These are phyloP conservation scores for Penicillium oxalicum DNA, from an alignment of 2,329 filamentous ascomycete genomes.

Conservation along the genomic window DNA sequence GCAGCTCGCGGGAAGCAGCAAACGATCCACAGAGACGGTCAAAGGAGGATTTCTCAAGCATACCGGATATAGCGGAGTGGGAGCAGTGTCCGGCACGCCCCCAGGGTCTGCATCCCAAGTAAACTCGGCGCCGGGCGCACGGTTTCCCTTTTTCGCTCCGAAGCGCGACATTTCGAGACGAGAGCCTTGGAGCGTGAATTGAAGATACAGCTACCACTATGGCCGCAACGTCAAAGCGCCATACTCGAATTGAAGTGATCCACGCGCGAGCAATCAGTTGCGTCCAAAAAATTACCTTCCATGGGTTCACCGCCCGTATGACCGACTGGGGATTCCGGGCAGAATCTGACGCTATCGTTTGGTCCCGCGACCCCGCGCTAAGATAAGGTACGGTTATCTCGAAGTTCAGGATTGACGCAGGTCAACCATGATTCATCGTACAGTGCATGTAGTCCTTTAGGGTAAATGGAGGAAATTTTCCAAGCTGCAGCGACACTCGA, in stretches of 20 bases:
- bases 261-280: conserved; percentile 2
- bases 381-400: conserved; percentile 14
- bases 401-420: not conserved
- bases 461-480: no score
- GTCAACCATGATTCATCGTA: not conserved
- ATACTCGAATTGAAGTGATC: conserved; percentile 3
- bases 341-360: not conserved
- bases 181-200: not conserved
- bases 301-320: conserved; percentile 14
- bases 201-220: not conserved
- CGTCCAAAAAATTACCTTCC: conserved; percentile 14
- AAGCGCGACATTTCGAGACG: conserved; percentile 34
- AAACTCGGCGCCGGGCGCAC: conserved; percentile 38
- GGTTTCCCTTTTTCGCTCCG: conserved; percentile 34
- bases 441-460: no score
- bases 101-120: conserved; percentile 36
- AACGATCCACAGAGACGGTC: not conserved
- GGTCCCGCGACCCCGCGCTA: conserved; percentile 8
- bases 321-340: conserved; percentile 7
- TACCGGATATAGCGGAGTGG: conserved; percentile 46
- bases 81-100: conserved; percentile 40
- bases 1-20: not conserved
- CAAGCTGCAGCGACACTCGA: no score
- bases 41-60: conserved; percentile 13
- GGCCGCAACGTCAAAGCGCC: conserved; percentile 1